phyloP scores from a whole-genome alignment of 768 basidiomycete genomes.

The Lactarius deliciosus region DNA sequence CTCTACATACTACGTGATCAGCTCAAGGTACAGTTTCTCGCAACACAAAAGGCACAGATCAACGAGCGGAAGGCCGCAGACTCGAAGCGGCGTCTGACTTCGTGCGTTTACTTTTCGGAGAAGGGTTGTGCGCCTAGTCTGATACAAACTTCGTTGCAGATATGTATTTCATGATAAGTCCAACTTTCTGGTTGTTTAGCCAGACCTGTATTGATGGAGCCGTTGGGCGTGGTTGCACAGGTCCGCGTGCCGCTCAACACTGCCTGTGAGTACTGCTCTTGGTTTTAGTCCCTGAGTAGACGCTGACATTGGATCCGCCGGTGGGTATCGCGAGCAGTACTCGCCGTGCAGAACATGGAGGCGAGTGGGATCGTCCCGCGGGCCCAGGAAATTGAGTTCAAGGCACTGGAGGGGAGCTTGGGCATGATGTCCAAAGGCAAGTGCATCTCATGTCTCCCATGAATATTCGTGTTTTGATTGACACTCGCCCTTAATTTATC shows the following conservation, averaged over 20 bases:
- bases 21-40: conserved; percentile 53
- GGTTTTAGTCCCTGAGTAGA: conserved; percentile 5
- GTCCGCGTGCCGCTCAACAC: conserved; percentile 82
- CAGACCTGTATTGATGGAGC: conserved; percentile 35
- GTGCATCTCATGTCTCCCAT: conserved; percentile 23
- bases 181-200: conserved; percentile 31
- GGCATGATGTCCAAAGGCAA: conserved; percentile 86
- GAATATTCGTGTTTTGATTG: conserved; percentile 16
- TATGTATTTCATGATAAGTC: conserved; percentile 79
- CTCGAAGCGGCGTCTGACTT: conserved; percentile 77
- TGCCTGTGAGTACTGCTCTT: conserved; percentile 44
- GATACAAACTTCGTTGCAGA: conserved; percentile 36
- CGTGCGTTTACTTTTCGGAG: conserved; percentile 50
- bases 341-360: conserved; percentile 92
- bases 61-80: conserved; percentile 72
- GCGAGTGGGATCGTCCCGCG: conserved; percentile 70
- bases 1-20: conserved; percentile 52
- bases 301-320: not conserved
- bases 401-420: conserved; percentile 76
- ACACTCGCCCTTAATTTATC: conserved; percentile 15
- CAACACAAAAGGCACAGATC: conserved; percentile 59
- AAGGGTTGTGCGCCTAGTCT: not conserved
- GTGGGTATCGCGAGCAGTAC: conserved; percentile 38
- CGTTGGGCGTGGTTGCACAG: conserved; percentile 42
- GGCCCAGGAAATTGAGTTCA: conserved; percentile 84